Conservation (phyloP, 2,329 filamentous ascomycete species). For the Ophiognomonia clavigignenti-juglandacearum region DNA sequence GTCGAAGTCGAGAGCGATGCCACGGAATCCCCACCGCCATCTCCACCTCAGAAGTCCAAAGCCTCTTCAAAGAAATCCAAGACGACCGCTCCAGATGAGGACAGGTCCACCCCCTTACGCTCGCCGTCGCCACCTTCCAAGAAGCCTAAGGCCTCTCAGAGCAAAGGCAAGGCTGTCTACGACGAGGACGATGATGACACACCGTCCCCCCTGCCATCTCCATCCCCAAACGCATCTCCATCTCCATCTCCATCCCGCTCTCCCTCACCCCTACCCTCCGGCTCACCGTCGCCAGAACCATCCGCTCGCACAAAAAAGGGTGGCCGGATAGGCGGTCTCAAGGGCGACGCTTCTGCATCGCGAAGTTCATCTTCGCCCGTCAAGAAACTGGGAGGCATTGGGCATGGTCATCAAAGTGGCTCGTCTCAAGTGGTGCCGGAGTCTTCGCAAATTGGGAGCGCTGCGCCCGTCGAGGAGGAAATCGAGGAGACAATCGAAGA, state of each 20-base stretch:
- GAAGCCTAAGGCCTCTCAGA: neutral
- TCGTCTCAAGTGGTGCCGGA: neutral
- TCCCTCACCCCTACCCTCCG: constrained; percentile 4
- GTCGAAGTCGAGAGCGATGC: neutral
- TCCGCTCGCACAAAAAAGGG: constrained; percentile 1
- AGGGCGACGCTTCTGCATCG: neutral
- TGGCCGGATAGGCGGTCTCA: constrained; percentile 6
- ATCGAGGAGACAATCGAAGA: constrained; percentile 41
- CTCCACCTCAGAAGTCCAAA: neutral
- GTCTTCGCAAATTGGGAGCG: neutral
- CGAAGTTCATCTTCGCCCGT: neutral
- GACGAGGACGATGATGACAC: neutral
- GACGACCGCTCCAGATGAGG: neutral
- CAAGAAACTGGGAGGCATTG: constrained; percentile 1
- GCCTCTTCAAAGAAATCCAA: neutral
- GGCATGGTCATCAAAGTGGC: neutral
- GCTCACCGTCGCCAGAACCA: constrained; percentile 5
- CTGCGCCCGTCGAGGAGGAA: constrained; percentile 30
- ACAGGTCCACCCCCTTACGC: neutral
- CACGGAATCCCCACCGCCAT: neutral
- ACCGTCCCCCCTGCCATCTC: constrained; percentile 5
- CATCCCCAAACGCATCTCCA: constrained; percentile 3
- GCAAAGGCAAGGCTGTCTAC: neutral
- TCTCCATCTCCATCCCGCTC: constrained; percentile 4
- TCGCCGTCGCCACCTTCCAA: neutral